phyloP scores from a whole-genome alignment of 768 basidiomycete genomes.

The Lentinus brumalis region DNA sequence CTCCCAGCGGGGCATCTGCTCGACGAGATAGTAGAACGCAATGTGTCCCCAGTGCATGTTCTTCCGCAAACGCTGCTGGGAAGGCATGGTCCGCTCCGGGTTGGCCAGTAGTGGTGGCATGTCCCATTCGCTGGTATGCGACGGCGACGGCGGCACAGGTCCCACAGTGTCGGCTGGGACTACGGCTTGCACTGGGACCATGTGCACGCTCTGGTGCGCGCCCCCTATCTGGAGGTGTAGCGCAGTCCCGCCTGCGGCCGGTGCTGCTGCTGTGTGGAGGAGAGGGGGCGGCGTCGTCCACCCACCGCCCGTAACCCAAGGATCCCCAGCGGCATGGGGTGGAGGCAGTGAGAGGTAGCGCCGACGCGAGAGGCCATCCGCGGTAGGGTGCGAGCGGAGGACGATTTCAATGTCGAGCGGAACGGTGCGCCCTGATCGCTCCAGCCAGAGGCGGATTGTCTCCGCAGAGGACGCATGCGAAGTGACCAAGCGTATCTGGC shows the following conservation, averaged over 20 bases:
- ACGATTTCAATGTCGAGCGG: conserved; percentile 83
- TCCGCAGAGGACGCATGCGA: conserved; percentile 72
- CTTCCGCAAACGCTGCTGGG: conserved; percentile 33
- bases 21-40: conserved; percentile 74
- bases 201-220: conserved; percentile 9
- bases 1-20: conserved; percentile 83
- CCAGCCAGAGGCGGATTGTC: conserved; percentile 80
- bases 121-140: conserved; percentile 21
- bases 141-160: conserved; percentile 3
- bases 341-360: conserved; percentile 7
- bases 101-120: conserved; percentile 21
- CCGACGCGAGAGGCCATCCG: conserved; percentile 14
- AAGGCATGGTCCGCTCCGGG: conserved; percentile 26
- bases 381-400: conserved; percentile 41
- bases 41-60: conserved; percentile 81
- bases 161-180: conserved; percentile 2
- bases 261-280: conserved; percentile 1
- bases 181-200: conserved; percentile 13
- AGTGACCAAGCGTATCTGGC: conserved; percentile 72
- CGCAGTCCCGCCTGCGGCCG: conserved; percentile 6
- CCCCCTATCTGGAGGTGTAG: conserved; percentile 17
- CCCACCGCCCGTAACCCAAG: conserved; percentile 7
- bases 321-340: conserved; percentile 6
- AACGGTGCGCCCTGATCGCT: conserved; percentile 69
- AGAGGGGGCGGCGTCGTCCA: conserved; percentile 14